A percentile compares a stretch with the other conserved stretches of the same genome.
phyloP scores from a whole-genome alignment of 345 rosid species.

The Pistacia vera region DNA sequence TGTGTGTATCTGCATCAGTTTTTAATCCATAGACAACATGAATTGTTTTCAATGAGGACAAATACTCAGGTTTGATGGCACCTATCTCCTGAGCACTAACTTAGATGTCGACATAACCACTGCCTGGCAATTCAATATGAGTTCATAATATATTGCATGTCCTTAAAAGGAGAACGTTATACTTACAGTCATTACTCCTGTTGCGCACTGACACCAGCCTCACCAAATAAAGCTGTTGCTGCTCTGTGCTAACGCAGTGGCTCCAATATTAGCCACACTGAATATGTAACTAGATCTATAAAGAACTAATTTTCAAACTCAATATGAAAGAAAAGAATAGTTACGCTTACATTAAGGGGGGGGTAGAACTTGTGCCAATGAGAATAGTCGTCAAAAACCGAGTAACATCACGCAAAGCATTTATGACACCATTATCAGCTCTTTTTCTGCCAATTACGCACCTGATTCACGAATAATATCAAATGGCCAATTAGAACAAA shows the following conservation, averaged over 20 bases:
- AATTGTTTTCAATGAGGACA: not conserved
- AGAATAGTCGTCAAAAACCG: conserved; percentile 98
- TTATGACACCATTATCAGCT: conserved; percentile 89
- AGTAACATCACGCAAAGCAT: conserved; percentile 96
- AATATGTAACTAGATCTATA: conserved; percentile 32
- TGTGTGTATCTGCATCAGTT: not conserved
- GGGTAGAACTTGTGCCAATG: conserved; percentile 87
- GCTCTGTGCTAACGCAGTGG: conserved; percentile 99
- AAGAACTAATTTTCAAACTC: conserved; percentile 29
- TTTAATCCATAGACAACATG: not conserved
- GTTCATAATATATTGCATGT: too few species aligned
- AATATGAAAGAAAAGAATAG: conserved; percentile 23
- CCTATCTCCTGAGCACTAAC: not conserved
- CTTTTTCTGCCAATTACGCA: conserved; percentile 95
- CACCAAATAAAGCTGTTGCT: conserved; percentile 98
- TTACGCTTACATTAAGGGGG: conserved; percentile 22
- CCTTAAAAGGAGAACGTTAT: too few species aligned
- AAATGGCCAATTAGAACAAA: not conserved
- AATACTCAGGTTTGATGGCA: not conserved
- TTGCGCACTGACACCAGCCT: conserved; percentile 99
- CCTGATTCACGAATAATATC: conserved; percentile 48
- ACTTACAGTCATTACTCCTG: conserved; percentile 98
- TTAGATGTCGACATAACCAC: too few species aligned
- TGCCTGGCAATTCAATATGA: too few species aligned
- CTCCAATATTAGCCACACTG: conserved; percentile 97